phyloP scores from a whole-genome alignment of 192 early-diverging fungal genomes.

The Chytriomyces confervae region DNA sequence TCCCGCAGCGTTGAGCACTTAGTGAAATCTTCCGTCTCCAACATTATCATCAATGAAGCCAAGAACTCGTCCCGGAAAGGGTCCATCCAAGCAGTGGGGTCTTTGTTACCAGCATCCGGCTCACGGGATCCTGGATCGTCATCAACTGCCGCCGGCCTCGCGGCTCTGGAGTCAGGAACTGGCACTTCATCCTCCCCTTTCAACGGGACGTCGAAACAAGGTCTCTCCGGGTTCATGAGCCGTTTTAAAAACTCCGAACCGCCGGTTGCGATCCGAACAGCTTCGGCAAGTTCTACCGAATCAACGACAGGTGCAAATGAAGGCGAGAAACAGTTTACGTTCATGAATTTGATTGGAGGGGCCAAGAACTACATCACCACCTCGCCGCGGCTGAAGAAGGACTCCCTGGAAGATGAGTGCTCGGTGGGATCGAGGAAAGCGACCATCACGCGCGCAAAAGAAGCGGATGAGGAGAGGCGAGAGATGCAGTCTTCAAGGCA shows the following conservation, averaged over 20 bases:
- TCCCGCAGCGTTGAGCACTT: too few species aligned
- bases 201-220: neutral
- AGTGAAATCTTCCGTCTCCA: too few species aligned
- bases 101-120: too few species aligned
- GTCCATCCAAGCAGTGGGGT: too few species aligned
- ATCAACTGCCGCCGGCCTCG: too few species aligned
- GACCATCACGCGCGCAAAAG: neutral
- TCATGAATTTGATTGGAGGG: slow-evolving; percentile 14
- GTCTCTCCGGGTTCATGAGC: slow-evolving; percentile 19
- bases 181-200: neutral
- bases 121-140: too few species aligned
- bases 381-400: neutral
- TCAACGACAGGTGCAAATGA: neutral
- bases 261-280: neutral
- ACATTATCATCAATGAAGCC: too few species aligned
- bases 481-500: neutral
- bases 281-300: neutral
- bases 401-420: neutral
- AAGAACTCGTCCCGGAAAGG: too few species aligned
- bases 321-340: neutral
- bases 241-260: slow-evolving; percentile 13
- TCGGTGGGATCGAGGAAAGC: too few species aligned
- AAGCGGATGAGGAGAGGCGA: neutral
- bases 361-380: neutral
- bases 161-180: too few species aligned